A percentile compares a stretch with the other conserved stretches of the same genome.
These are phyloP conservation scores for Pseudomonodictys pantanalensis DNA, from an alignment of 495 filamentous ascomycete species.

Conservation along the genomic window DNA sequence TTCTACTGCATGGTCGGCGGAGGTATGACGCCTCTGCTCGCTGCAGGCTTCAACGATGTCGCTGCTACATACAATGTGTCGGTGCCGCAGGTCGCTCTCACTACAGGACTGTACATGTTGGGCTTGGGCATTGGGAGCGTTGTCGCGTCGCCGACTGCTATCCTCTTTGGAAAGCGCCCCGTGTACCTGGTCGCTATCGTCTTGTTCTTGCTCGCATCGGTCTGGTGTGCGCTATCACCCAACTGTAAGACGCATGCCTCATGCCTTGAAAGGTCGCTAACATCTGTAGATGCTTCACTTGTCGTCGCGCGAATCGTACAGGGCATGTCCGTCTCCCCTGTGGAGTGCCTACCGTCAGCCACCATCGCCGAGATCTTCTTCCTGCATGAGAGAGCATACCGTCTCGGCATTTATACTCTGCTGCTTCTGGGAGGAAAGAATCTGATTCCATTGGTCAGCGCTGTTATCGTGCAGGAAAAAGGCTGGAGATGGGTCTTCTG, in stretches of 20 bases:
- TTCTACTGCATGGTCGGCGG: slow-evolving; percentile 92
- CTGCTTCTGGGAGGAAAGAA: slow-evolving; percentile 91
- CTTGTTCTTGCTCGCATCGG: slow-evolving; percentile 69
- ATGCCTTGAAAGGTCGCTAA: background rate
- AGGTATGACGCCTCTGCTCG: slow-evolving; percentile 87
- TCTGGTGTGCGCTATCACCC: slow-evolving; percentile 85
- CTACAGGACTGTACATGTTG: slow-evolving; percentile 94
- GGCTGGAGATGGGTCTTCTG: slow-evolving; percentile 95
- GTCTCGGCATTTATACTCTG: slow-evolving; percentile 93
- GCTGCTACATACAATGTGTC: slow-evolving; percentile 67
- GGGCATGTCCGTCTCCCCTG: slow-evolving; percentile 82
- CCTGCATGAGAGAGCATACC: slow-evolving; percentile 88
- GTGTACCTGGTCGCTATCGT: slow-evolving; percentile 80
- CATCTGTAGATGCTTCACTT: slow-evolving; percentile 52
- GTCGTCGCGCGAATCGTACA: slow-evolving; percentile 81
- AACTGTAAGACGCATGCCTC: slow-evolving; percentile 53
- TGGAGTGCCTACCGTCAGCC: slow-evolving; percentile 92
- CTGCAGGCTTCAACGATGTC: slow-evolving; percentile 85
- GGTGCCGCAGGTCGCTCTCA: slow-evolving; percentile 75
- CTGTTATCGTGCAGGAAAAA: slow-evolving; percentile 72
- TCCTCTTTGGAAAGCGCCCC: slow-evolving; percentile 84
- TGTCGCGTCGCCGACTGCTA: slow-evolving; percentile 84
- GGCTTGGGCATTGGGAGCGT: slow-evolving; percentile 84
- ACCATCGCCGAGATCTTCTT: slow-evolving; percentile 98
- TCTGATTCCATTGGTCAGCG: slow-evolving; percentile 80